Base-by-base conservation (phyloP, 2,329 filamentous ascomycete genomes). In the Claviceps maximensis region DNA sequence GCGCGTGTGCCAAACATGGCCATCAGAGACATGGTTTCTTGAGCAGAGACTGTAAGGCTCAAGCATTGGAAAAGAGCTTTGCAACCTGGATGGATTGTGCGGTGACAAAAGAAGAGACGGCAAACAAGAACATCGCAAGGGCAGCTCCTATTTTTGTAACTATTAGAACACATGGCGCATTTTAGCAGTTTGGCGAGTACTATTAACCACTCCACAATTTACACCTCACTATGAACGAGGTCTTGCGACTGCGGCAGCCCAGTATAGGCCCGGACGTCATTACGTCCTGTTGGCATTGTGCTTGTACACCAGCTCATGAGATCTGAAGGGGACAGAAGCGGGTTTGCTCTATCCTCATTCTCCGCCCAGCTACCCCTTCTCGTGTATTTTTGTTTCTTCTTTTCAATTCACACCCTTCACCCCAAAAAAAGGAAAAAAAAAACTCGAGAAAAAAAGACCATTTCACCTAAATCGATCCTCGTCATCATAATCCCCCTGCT, bases 401-500 rank as follows among this genome's bases (percentile, higher is more conserved):
- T 7, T 44, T 7, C 41, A 3, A 23, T 25, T 25, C 12, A 15
- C 40, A 21, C 13, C 23, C 13, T 21, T 15, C 25, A 17, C n/a
- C 38, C 9, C 38, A 21, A 41, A 36, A 12, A 41, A 21, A 9
- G 40, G n/a, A 41, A 41, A 21, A 41, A 41, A 21, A 41, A 41
- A 8, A 8, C 15, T 40, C 15, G 9, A 29, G 27, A 29, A 29
- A 29, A 29, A 29, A 7, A 33, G 5, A 9, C 31, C 4, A n/a
- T n/a, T 27, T 25, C 25, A 52, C 45, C 54, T 48, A 25, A 63
- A 62, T 38, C 56, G 63, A 25, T 62, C 58, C 47, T 72, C 69
- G 47, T 70, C 67, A 17, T 69, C 67, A 33, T 51, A 51, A 31
- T 51, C 50, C 17, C 19, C 38, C 42, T 60, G 62, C 59, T 83